Base-by-base conservation (phyloP, 2,329 filamentous ascomycete genomes). In the Monosporascus sp. region DNA sequence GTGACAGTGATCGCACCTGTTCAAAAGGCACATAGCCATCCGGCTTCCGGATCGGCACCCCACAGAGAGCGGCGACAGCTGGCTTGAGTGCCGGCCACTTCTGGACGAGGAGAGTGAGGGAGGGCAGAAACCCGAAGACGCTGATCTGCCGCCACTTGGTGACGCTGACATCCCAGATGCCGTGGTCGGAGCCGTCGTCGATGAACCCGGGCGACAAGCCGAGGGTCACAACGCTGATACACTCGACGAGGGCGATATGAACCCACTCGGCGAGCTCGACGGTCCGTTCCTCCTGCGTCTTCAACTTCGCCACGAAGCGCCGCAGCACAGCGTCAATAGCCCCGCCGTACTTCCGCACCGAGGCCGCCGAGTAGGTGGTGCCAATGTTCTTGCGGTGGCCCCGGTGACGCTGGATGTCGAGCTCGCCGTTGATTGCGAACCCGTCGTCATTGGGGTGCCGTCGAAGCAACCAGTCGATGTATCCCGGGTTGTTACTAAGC, bases 401-500 rank as follows among this genome's bases (percentile, higher is more conserved):
- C 34, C 41, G 45, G 36, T 57, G 54, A 7, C 55, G 52, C 27
- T 57, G n/a, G 38, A 53, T 53, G 20, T 55, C 20, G 7, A 57
- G 50, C 14, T 57, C 52, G 34, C 52, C 55, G 34, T 55, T 57
- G 34, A 57, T 54, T 1, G 55, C 37, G 11, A 56, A 56, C 5
- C 34, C 51, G 43, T 57, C 52, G 3, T n/a, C 52, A n/a, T 31
- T n/a, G n/a, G n/a, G 55, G n/a, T 52, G 38, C 38, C 53, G 49
- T 22, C 49, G 50, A 20, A 58, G 56, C 2, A 55, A 53, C 68
- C 72, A 75, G 55, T 75, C 68, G 3, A 80, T 59, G 3, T 53
- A 63, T 3, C 76, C 78, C 43, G 52, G 50, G 7, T 52, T 51
- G 14, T 71, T 74, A 52, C 69, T 72, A 14, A 81, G 58, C 1